A percentile compares a stretch with the other conserved stretches of the same genome.
Evolutionary conservation across 1,284 basidiomycete genomes (phyloP).

Genomic region (Inonotus hispidus): DNA sequence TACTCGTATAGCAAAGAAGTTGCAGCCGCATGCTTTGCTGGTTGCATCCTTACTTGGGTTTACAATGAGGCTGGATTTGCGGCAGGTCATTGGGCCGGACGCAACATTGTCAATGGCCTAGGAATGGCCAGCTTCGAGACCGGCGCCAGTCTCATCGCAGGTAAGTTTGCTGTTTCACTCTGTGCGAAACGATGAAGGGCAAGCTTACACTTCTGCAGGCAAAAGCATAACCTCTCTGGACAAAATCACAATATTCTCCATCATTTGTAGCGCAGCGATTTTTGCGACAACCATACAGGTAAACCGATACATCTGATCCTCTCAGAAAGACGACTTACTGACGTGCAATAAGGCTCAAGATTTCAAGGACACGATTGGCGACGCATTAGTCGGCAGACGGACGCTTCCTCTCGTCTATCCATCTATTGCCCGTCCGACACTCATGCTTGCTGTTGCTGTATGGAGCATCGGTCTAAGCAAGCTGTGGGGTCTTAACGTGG

Average conservation of each 20-base stretch:
- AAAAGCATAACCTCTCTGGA: conserved; percentile 19
- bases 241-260: conserved; percentile 21
- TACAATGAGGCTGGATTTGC: conserved; percentile 27
- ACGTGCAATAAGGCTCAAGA: conserved; percentile 25
- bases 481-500: conserved; percentile 20
- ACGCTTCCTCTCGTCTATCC: conserved; percentile 33
- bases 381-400: conserved; percentile 26
- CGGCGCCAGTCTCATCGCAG: conserved; percentile 29
- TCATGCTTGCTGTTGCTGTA: conserved; percentile 23
- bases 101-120: conserved; percentile 27
- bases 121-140: conserved; percentile 31
- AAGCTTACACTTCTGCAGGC: conserved; percentile 22
- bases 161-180: conserved; percentile 23
- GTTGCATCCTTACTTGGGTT: conserved; percentile 22
- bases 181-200: conserved; percentile 19
- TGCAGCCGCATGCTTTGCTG: conserved; percentile 20
- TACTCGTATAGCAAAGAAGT: conserved; percentile 22
- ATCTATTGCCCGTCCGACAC: conserved; percentile 25
- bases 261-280: conserved; percentile 25
- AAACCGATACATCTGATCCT: neutral
- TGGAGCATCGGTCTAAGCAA: conserved; percentile 27
- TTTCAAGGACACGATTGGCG: conserved; percentile 33
- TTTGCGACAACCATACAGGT: conserved; percentile 31
- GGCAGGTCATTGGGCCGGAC: conserved; percentile 24
- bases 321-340: neutral